phyloP scores from a whole-genome alignment of 2,329 filamentous ascomycete species.

The Moelleriella libera region DNA sequence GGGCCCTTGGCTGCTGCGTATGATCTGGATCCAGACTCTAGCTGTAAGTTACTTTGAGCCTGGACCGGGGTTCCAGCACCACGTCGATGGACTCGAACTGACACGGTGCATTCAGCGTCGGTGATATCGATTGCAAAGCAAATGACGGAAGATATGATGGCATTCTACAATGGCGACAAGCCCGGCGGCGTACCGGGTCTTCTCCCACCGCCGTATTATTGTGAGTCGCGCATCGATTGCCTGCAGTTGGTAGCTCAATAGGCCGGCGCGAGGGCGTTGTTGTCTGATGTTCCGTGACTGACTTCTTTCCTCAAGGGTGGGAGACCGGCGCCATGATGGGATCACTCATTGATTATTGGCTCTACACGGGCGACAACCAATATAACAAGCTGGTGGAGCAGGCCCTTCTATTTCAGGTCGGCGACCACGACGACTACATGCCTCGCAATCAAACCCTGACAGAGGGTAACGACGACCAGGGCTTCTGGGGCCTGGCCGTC shows the following conservation, averaged over 20 bases:
- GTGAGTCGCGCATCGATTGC: conserved; percentile 18
- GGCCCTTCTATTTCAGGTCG: conserved; percentile 62
- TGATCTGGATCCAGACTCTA: conserved; percentile 21
- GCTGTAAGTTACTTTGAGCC: conserved; percentile 11
- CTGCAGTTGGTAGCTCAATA: neutral
- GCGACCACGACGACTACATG: conserved; percentile 63
- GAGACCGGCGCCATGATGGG: conserved; percentile 61
- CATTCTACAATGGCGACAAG: conserved; percentile 29
- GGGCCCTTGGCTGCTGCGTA: conserved; percentile 17
- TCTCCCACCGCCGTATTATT: conserved; percentile 39
- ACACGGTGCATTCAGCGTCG: conserved; percentile 24
- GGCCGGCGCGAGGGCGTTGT: neutral
- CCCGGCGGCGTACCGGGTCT: conserved; percentile 36
- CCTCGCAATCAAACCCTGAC: conserved; percentile 55
- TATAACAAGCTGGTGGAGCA: conserved; percentile 57
- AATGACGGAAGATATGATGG: conserved; percentile 35
- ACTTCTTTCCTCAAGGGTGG: conserved; percentile 37
- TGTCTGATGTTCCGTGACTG: neutral
- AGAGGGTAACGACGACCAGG: conserved; percentile 63
- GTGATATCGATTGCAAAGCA: conserved; percentile 32
- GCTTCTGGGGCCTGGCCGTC: conserved; percentile 58
- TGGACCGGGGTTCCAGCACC: conserved; percentile 1
- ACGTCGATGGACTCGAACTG: neutral
- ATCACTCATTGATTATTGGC: conserved; percentile 71
- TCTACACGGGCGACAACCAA: conserved; percentile 57